These are phyloP conservation scores for Paxillus involutus DNA, from an alignment of 768 basidiomycete species.

Conservation along the genomic window DNA sequence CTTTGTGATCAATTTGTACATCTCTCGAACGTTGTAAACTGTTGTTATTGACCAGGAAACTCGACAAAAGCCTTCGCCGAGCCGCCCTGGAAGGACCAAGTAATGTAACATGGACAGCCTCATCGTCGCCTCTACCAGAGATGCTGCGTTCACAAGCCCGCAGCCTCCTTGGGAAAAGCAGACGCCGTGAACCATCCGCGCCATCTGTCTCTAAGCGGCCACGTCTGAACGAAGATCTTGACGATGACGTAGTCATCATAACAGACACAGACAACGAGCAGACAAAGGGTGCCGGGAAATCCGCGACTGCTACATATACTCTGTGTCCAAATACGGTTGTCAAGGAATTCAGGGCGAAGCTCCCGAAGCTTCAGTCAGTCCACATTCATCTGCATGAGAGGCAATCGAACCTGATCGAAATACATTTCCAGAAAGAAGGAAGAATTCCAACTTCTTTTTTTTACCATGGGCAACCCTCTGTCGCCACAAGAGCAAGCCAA, in stretches of 20 bases:
- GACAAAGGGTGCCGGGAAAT: constrained; percentile 1
- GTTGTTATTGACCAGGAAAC: constrained; percentile 10
- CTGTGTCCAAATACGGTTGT: constrained; percentile 37
- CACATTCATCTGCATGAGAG: not conserved
- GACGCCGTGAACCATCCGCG: constrained; percentile 20
- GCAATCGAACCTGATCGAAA: not conserved
- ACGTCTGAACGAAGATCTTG: constrained; percentile 18
- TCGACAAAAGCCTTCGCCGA: constrained; percentile 13
- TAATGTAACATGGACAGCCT: constrained; percentile 5
- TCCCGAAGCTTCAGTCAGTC: constrained; percentile 43
- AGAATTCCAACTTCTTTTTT: constrained; percentile 82
- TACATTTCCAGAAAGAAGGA: constrained; percentile 31
- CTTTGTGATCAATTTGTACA: constrained; percentile 14
- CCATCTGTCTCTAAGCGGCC: constrained; percentile 22
- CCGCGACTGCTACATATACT: not conserved
- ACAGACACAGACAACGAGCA: constrained; percentile 15
- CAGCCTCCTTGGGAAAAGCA: constrained; percentile 15
- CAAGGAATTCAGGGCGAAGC: constrained; percentile 50
- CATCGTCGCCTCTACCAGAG: constrained; percentile 9
- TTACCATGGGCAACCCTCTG: constrained; percentile 68
- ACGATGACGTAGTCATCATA: constrained; percentile 29
- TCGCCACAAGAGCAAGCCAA: constrained; percentile 47
- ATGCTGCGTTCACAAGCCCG: constrained; percentile 1
- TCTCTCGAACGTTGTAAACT: not conserved
- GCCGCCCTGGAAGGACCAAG: constrained; percentile 16